Percentiles rank a stretch among this genome's conserved stretches.
Conservation (phyloP, 2,329 filamentous ascomycete species). For the Aspergillus tamarii region DNA sequence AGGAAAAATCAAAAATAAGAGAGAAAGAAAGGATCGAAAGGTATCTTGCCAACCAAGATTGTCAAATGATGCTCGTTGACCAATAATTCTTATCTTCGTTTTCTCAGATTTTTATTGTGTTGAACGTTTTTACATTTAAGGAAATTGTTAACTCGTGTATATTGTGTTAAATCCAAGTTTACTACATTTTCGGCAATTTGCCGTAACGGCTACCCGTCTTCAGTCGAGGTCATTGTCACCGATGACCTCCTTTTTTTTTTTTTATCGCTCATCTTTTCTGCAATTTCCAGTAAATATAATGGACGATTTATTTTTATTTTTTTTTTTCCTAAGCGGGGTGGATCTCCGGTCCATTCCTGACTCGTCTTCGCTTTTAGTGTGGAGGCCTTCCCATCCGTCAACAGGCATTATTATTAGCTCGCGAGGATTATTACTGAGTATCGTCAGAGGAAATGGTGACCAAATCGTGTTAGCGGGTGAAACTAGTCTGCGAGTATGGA, state of each 20-base stretch:
- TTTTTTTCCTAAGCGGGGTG: conserved; percentile 17
- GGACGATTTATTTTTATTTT: conserved; percentile 21
- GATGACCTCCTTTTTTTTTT: background rate
- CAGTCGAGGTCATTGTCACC: conserved; percentile 7
- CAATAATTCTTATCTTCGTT: conserved; percentile 2
- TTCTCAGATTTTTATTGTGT: conserved; percentile 1
- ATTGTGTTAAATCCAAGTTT: conserved; percentile 9
- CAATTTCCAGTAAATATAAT: conserved; percentile 8
- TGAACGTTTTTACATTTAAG: background rate
- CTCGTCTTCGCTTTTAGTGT: conserved; percentile 9
- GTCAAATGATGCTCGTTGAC: conserved; percentile 8
- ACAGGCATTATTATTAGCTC: conserved; percentile 8
- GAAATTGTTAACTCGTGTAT: background rate
- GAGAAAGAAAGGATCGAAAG: conserved; percentile 3
- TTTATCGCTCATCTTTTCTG: background rate
- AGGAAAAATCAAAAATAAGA: background rate
- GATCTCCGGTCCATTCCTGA: conserved; percentile 22
- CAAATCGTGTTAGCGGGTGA: conserved; percentile 1
- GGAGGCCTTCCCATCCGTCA: conserved; percentile 4
- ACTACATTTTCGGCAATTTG: conserved; percentile 15
- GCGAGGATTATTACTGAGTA: conserved; percentile 7
- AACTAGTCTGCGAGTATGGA: conserved; percentile 1
- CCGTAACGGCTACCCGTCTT: conserved; percentile 11
- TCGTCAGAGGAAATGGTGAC: background rate
- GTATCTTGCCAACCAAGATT: conserved; percentile 1